Evolutionary conservation across 495 filamentous ascomycete genomes (phyloP).

Genomic region (Neurospora cerealis): DNA sequence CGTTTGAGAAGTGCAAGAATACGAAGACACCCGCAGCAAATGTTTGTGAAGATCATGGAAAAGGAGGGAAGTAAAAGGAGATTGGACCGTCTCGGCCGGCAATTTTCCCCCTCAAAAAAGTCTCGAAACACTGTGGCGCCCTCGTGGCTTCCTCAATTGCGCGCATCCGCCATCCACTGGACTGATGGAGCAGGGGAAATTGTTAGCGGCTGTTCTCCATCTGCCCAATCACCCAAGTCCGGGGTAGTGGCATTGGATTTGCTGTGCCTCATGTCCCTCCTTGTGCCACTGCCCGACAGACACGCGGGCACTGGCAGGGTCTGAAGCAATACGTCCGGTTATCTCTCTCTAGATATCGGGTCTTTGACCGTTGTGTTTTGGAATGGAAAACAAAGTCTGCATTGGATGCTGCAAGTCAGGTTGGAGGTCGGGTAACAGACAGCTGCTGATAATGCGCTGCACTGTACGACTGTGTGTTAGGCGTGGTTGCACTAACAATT

Average conservation of each 20-base stretch:
- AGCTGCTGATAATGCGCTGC: neutral
- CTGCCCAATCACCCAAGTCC: neutral
- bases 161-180: neutral
- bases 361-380: neutral
- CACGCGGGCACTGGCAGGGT: neutral
- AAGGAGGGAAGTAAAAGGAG: too few relatives aligned
- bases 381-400: neutral
- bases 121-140: neutral
- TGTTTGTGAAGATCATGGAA: too few relatives aligned
- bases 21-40: neutral
- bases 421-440: too few relatives aligned
- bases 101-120: neutral
- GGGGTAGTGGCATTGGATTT: neutral
- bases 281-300: neutral
- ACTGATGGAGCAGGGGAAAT: neutral
- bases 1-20: neutral
- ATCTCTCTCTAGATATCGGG: neutral
- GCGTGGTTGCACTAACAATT: neutral
- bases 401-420: neutral
- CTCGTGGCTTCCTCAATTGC: neutral
- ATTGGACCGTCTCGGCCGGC: neutral
- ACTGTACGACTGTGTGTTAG: neutral
- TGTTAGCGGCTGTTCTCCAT: neutral
- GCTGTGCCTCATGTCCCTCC: neutral
- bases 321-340: neutral